Evolutionary conservation across 805 yeast genomes (phyloP).

Genomic region (Sugiyamaella boreocaroliniensis): DNA sequence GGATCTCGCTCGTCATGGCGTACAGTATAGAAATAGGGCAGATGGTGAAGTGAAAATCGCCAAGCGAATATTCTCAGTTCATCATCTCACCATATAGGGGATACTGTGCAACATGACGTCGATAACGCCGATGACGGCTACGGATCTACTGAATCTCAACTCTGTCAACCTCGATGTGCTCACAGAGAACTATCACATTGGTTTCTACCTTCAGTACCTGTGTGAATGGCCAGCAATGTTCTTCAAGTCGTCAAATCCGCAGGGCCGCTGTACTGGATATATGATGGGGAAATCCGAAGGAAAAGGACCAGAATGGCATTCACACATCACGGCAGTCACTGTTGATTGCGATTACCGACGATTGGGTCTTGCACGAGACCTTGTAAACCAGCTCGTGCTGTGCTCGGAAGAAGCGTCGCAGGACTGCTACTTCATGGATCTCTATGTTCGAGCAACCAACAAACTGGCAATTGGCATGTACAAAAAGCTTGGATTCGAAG

Average conservation of each 20-base stretch:
- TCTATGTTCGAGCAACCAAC: slow-evolving; percentile 87
- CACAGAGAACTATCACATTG: slow-evolving; percentile 84
- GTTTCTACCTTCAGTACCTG: slow-evolving; percentile 78
- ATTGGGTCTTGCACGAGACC: slow-evolving; percentile 73
- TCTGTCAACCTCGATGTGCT: slow-evolving; percentile 78
- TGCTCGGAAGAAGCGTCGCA: slow-evolving; percentile 74
- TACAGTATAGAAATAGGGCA: background rate
- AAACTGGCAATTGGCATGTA: slow-evolving; percentile 71
- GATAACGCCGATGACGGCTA: slow-evolving; percentile 76
- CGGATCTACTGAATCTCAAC: slow-evolving; percentile 69
- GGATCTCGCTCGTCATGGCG: background rate
- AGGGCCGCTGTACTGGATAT: slow-evolving; percentile 38
- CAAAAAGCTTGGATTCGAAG: slow-evolving; percentile 78
- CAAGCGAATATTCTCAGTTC: background rate
- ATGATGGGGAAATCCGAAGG: slow-evolving; percentile 98
- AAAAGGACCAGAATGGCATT: slow-evolving; percentile 77
- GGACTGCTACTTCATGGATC: slow-evolving; percentile 76
- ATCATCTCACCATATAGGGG: background rate
- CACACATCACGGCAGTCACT: slow-evolving; percentile 95
- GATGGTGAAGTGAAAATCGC: background rate
- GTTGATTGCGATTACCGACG: slow-evolving; percentile 77
- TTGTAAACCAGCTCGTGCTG: slow-evolving; percentile 67
- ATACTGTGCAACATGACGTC: slow-evolving; percentile 59
- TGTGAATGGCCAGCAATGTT: slow-evolving; percentile 83
- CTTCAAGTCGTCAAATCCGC: slow-evolving; percentile 53